Base-by-base conservation (phyloP, 352 stramenopile genomes). In the Pseudoperonospora humuli region DNA sequence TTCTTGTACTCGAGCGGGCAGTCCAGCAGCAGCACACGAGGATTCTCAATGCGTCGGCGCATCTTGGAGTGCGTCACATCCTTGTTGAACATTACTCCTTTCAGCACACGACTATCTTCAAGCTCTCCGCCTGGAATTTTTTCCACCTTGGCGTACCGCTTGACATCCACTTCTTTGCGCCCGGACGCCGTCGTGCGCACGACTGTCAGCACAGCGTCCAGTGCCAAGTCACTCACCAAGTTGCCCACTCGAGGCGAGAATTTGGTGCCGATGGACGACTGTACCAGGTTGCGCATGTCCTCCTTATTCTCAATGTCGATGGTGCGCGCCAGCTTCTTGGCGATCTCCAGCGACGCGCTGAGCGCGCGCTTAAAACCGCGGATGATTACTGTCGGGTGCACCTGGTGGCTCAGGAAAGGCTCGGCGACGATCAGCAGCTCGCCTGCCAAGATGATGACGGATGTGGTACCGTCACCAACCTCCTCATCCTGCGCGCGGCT, bases 1-100 rank as follows among this genome's bases (percentile, higher is more conserved):
- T 99, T 99, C 87, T 99, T 99, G 83, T 99, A 99, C 76, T 99
- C 97, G 15, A 99, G 79, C 10, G 96, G 95, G 64, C 93, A 98
- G 70, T 99, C 97, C 1, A 99, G 64, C 39, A 99, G 76, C 17
- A 99, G 70, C 50, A 99, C 96, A 24, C 96, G 90, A 25, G 97
- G 97, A 72, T 98, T 98, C 64, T 98, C 93, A 66, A 99, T 99
- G 37, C 80, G 80, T 43, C 96, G 90, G 32, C 94, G 79, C 97
- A 99, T 99, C 77, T 98, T 98, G 31, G 95, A 96, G 83, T 99
- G 96, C 14, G 96, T 98, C 35, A 98, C 91, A 67, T 99, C 97
- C 78, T 99, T 99, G 81, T 99, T 98, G 75, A 99, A 98, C 96
- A 99, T 99, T 43, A 99, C 86, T 44, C 97, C 97, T 57, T 96